These are phyloP conservation scores for Claviceps quebecensis DNA, from an alignment of 2,329 filamentous ascomycete genomes.

Conservation along the genomic window DNA sequence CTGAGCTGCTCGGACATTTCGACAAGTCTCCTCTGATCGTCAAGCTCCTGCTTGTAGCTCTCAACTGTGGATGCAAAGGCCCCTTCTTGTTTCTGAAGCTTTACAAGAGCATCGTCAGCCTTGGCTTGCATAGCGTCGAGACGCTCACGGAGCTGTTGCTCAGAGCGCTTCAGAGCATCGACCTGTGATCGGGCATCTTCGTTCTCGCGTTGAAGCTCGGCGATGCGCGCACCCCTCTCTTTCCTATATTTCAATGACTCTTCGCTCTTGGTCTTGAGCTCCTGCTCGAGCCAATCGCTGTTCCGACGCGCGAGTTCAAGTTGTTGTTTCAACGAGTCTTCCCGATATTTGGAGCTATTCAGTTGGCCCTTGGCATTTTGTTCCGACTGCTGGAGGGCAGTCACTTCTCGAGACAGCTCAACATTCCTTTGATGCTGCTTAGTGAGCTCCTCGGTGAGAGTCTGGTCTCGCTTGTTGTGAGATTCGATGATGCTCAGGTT, in stretches of 20 bases:
- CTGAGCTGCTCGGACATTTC: constrained; percentile 69
- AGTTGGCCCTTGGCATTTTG: constrained; percentile 70
- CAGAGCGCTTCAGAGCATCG: constrained; percentile 64
- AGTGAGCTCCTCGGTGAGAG: constrained; percentile 72
- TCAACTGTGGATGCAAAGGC: constrained; percentile 71
- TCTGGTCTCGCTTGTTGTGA: constrained; percentile 76
- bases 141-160: constrained; percentile 65
- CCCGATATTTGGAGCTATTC: constrained; percentile 74
- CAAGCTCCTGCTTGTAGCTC: constrained; percentile 73
- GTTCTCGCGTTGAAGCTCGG: constrained; percentile 74
- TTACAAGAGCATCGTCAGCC: constrained; percentile 68
- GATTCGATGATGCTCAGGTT: constrained; percentile 79
- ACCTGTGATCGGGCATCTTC: constrained; percentile 70
- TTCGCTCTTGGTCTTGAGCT: constrained; percentile 77
- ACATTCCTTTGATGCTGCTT: constrained; percentile 81
- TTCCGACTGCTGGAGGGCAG: constrained; percentile 65
- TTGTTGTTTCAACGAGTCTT: constrained; percentile 82
- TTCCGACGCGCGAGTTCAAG: constrained; percentile 78
- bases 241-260: constrained; percentile 86
- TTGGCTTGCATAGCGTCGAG: constrained; percentile 76
- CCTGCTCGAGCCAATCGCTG: constrained; percentile 83
- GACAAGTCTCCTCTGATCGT: constrained; percentile 65
- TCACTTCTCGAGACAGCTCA: constrained; percentile 69
- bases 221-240: constrained; percentile 81
- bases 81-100: constrained; percentile 76